phyloP scores from a whole-genome alignment of 75 land plant genomes.

The Adiantum capillusveneris region DNA sequence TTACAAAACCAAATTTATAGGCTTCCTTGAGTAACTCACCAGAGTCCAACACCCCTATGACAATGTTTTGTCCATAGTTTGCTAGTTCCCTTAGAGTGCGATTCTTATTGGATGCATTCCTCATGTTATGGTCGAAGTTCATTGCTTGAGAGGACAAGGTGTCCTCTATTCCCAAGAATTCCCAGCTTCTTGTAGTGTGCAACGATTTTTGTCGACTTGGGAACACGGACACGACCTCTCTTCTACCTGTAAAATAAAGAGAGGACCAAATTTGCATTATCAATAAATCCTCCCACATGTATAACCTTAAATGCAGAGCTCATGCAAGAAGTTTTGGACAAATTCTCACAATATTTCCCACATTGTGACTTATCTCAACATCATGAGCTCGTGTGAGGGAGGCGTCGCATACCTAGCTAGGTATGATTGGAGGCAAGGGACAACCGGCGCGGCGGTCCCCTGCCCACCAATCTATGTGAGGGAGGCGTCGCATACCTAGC shows the following conservation, averaged over 20 bases:
- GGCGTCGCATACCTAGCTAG: no score
- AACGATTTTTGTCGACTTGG: slow-evolving; percentile 28
- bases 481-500: no score
- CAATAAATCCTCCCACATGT: background rate
- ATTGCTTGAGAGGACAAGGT: background rate
- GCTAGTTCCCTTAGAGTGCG: slow-evolving; percentile 22
- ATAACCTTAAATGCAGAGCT: background rate
- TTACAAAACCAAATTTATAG: no score
- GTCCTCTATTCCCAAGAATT: slow-evolving; percentile 46
- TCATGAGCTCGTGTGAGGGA: no score
- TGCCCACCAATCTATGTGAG: no score
- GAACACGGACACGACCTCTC: slow-evolving; percentile 52
- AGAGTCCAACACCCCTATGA: slow-evolving; percentile 53
- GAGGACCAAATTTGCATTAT: no score
- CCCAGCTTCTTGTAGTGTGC: slow-evolving; percentile 83
- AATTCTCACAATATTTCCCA: background rate
- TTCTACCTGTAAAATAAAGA: no score
- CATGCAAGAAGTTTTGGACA: background rate
- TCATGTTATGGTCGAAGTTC: background rate
- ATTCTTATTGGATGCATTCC: background rate
- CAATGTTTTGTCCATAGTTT: slow-evolving; percentile 40
- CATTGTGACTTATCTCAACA: no score
- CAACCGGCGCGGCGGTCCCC: no score
- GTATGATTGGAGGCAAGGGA: no score
- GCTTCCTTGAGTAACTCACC: slow-evolving; percentile 39